Evolutionary conservation across 129 eudicot genomes (phyloP).

Genomic region (sunflower (Helianthus annuus)): HanXRQr2.0-SUNRISE NC_035436.2:206114987-206115486

Average conservation of each 20-base stretch:
- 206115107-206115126: constrained; percentile 90
- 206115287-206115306: constrained; percentile 33
- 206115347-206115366: constrained; percentile 76
- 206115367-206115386: constrained; percentile 94
- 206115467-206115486: constrained; percentile 4
- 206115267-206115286: constrained; percentile 18
- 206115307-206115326: constrained; percentile 88
- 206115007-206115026: constrained; percentile 63
- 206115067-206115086: constrained; percentile 56
- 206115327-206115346: constrained; percentile 94
- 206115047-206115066: constrained; percentile 62
- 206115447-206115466: not conserved
- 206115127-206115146: constrained; percentile 65
- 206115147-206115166: constrained; percentile 24
- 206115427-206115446: too few species aligned
- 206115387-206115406: constrained; percentile 85
- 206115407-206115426: constrained; percentile 37
- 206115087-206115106: constrained; percentile 77
- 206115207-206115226: not conserved
- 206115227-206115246: not conserved
- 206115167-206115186: constrained; percentile 15
- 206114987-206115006: constrained; percentile 43
- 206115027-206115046: constrained; percentile 60
- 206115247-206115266: constrained; percentile 40
- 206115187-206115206: constrained; percentile 37